Percentiles rank a stretch among this genome's conserved stretches.
Evolutionary conservation across 352 stramenopile genomes (phyloP).

Genomic region (Globisporangium yorkense): DNA sequence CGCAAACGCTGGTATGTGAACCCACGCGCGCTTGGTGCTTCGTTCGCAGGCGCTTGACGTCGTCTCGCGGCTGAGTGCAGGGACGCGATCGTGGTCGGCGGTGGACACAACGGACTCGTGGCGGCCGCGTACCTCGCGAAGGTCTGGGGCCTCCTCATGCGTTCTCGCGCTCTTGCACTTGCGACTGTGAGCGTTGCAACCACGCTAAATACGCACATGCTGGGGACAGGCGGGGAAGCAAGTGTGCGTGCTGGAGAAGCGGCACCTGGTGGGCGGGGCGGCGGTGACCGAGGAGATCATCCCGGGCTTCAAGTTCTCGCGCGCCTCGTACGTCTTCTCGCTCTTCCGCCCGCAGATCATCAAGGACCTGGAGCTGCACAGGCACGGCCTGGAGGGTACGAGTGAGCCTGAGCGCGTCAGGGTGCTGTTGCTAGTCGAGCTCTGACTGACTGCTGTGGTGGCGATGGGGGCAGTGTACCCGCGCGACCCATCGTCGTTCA

Average conservation of each 20-base stretch:
- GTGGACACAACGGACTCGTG: constrained; percentile 88
- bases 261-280: constrained; percentile 82
- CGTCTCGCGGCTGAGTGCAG: constrained; percentile 13
- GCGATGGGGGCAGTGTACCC: constrained; percentile 44
- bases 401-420: not conserved
- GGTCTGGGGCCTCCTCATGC: constrained; percentile 17
- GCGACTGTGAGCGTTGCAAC: too few relatives aligned
- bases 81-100: constrained; percentile 87
- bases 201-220: not conserved
- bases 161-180: not conserved
- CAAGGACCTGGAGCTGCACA: constrained; percentile 76
- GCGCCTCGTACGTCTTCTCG: constrained; percentile 88
- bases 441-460: not conserved
- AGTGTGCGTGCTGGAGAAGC: constrained; percentile 86
- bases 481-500: constrained; percentile 85
- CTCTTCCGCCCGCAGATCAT: constrained; percentile 89
- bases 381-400: constrained; percentile 68
- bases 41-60: not conserved
- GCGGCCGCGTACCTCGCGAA: constrained; percentile 86
- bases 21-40: too few relatives aligned
- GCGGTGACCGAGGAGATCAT: constrained; percentile 91
- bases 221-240: constrained; percentile 57
- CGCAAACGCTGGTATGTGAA: constrained; percentile 36
- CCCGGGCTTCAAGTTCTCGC: constrained; percentile 88
- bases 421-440: not conserved